These are phyloP conservation scores for Xylaria sp. DNA, from an alignment of 2,329 filamentous ascomycete genomes.

Conservation along the genomic window DNA sequence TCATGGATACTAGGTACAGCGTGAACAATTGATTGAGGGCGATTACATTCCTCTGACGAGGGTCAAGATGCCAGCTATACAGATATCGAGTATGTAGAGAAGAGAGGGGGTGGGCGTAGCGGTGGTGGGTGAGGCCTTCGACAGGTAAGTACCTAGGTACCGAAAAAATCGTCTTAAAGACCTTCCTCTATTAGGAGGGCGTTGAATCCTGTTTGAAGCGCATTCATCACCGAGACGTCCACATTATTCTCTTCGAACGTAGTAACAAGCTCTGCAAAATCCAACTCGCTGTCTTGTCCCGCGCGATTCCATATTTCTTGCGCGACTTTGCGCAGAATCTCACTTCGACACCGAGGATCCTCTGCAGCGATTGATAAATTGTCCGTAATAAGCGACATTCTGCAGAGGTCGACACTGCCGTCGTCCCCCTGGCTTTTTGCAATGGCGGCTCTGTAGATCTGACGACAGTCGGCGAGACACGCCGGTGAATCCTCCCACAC, in stretches of 20 bases:
- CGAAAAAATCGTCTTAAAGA: neutral
- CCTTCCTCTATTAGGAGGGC: neutral
- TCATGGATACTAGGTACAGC: too few relatives aligned
- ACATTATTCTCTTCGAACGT: conserved; percentile 4
- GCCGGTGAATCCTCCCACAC: conserved; percentile 21
- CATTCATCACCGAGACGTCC: neutral
- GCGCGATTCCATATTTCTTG: neutral
- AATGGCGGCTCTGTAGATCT: conserved; percentile 8
- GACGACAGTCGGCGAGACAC: conserved; percentile 9
- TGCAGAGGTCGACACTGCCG: neutral
- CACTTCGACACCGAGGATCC: neutral
- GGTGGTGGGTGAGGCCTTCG: neutral
- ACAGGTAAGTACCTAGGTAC: neutral
- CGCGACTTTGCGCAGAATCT: conserved; percentile 11
- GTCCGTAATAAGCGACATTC: conserved; percentile 19
- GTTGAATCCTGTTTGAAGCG: conserved; percentile 3
- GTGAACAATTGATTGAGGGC: too few relatives aligned
- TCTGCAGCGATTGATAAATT: conserved; percentile 13
- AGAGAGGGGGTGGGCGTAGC: neutral
- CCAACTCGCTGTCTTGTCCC: neutral
- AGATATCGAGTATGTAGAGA: too few relatives aligned
- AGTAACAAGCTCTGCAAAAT: conserved; percentile 1
- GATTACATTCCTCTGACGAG: too few relatives aligned
- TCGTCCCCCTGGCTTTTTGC: neutral
- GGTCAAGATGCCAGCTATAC: neutral